Conservation (phyloP, 2,329 filamentous ascomycete genomes). For the Curvularia lunata region DNA sequence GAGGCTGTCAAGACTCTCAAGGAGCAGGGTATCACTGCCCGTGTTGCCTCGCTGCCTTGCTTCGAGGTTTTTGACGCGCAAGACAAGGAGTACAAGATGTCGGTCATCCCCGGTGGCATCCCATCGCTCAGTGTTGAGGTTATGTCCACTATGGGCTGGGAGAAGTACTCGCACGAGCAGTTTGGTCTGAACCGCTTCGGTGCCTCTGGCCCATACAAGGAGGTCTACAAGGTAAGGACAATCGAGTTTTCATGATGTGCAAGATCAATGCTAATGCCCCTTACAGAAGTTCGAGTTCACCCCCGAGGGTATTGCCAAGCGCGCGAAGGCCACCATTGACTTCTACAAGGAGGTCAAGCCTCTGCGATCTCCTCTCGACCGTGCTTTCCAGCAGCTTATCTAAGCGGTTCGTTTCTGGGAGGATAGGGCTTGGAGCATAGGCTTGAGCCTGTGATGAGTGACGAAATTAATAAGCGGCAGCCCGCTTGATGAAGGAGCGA, state of each 20-base stretch:
- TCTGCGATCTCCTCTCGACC: constrained; percentile 91
- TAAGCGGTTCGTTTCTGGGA: constrained; percentile 57
- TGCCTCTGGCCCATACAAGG: constrained; percentile 95
- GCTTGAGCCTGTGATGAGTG: constrained; percentile 13
- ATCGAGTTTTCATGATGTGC: neutral
- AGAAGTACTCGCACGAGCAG: constrained; percentile 99
- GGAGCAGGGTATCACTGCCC: constrained; percentile 84
- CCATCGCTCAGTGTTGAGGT: constrained; percentile 93
- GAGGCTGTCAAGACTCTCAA: constrained; percentile 91
- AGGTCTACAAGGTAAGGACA: constrained; percentile 80
- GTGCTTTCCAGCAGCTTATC: constrained; percentile 96
- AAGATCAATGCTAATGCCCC: constrained; percentile 50
- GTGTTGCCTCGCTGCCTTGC: constrained; percentile 95
- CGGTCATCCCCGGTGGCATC: constrained; percentile 90
- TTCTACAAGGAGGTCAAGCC: constrained; percentile 96
- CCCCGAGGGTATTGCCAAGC: constrained; percentile 94
- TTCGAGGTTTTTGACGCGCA: constrained; percentile 96
- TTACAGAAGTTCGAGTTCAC: constrained; percentile 98
- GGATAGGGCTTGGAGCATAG: constrained; percentile 1
- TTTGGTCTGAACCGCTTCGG: constrained; percentile 99
- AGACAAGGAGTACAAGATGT: constrained; percentile 91
- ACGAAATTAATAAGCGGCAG: constrained; percentile 23
- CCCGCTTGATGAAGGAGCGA: constrained; percentile 22
- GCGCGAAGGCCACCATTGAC: constrained; percentile 86
- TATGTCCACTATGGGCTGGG: constrained; percentile 97